A percentile compares a stretch with the other conserved stretches of the same genome.
Evolutionary conservation across 2,329 filamentous ascomycete genomes (phyloP).

Genomic region (Phyllosticta capitalensis): DNA sequence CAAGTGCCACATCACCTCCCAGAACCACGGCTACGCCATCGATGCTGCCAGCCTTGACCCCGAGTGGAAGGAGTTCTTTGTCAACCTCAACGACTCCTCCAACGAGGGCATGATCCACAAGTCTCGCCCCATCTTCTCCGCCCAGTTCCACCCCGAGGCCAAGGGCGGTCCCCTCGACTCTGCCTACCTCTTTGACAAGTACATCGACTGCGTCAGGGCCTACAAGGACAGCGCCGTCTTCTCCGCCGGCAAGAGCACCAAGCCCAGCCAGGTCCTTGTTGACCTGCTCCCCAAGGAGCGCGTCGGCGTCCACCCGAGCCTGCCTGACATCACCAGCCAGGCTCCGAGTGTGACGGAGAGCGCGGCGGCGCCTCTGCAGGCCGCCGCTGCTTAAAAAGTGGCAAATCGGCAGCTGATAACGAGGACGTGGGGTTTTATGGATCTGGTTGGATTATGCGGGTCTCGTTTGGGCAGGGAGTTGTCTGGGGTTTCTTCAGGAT

Average conservation of each 20-base stretch:
- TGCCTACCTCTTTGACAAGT: conserved; percentile 92
- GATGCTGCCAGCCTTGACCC: conserved; percentile 70
- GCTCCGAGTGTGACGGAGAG: conserved; percentile 7
- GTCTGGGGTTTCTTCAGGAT: neutral
- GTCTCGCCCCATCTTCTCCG: conserved; percentile 92
- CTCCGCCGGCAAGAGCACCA: conserved; percentile 67
- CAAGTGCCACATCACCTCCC: conserved; percentile 95
- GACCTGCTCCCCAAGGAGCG: conserved; percentile 91
- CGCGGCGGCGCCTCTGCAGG: conserved; percentile 9
- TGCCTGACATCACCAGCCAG: conserved; percentile 19
- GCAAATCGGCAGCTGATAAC: neutral
- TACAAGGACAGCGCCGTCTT: conserved; percentile 79
- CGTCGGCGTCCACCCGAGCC: conserved; percentile 60
- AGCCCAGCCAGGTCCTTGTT: conserved; percentile 76
- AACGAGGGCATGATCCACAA: conserved; percentile 98
- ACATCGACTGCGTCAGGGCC: conserved; percentile 76
- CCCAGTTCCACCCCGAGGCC: conserved; percentile 97
- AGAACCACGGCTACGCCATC: conserved; percentile 97
- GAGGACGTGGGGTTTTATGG: conserved; percentile 33
- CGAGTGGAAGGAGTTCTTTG: conserved; percentile 97
- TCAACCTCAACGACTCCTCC: conserved; percentile 94
- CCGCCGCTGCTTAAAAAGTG: conserved; percentile 9
- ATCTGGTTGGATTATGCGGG: neutral
- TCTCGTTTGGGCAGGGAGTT: conserved; percentile 1
- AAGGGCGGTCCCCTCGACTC: conserved; percentile 96